Evolutionary conservation across 164 flowering plant species (phyloP).

Genomic region (Platanus orientalis): DNA sequence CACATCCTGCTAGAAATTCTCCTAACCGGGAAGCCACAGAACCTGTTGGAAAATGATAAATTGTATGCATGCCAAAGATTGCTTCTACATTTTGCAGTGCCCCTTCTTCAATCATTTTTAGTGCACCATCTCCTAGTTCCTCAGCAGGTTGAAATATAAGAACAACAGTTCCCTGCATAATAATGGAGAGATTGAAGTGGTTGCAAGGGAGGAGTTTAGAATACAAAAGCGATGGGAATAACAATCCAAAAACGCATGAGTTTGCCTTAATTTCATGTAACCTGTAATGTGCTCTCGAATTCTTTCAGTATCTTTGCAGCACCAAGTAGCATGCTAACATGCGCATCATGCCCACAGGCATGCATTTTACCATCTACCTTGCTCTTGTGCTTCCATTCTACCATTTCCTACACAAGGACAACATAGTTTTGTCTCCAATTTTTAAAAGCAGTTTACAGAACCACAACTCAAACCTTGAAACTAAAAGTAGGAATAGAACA

Average conservation of each 20-base stretch:
- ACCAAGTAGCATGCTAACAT: slow-evolving; percentile 69
- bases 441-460: too few species aligned
- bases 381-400: slow-evolving; percentile 67
- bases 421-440: too few species aligned
- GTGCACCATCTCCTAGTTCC: slow-evolving; percentile 59
- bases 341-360: slow-evolving; percentile 76
- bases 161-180: slow-evolving; percentile 56
- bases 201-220: background rate
- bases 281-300: slow-evolving; percentile 31
- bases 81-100: slow-evolving; percentile 59
- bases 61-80: slow-evolving; percentile 51
- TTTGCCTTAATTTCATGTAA: slow-evolving; percentile 2
- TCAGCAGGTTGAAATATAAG: slow-evolving; percentile 83
- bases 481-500: too few species aligned
- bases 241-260: background rate
- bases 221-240: background rate
- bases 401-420: slow-evolving; percentile 42
- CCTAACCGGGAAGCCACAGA: slow-evolving; percentile 47
- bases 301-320: slow-evolving; percentile 57
- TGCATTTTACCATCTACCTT: slow-evolving; percentile 63
- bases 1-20: slow-evolving; percentile 60
- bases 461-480: too few species aligned
- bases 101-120: slow-evolving; percentile 51
- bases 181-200: background rate
- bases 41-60: slow-evolving; percentile 28